Percentiles rank a stretch among this genome's conserved stretches.
Evolutionary conservation across 345 rosid genomes (phyloP).

Genomic region (Acer campestre): DNA sequence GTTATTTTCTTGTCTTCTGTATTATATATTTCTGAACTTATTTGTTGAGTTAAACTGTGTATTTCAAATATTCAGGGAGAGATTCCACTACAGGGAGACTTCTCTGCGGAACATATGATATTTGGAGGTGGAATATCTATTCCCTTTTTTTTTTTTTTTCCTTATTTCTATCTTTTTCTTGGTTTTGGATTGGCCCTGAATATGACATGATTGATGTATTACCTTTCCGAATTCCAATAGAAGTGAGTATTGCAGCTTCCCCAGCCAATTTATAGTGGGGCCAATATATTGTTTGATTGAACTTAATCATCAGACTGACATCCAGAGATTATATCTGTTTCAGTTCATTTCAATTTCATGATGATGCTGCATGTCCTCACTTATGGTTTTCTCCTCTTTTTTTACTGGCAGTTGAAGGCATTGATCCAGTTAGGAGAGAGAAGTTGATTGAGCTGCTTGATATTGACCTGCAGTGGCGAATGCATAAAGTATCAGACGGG

Average conservation of each 20-base stretch:
- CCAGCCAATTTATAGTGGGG: background rate
- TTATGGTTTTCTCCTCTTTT: slow-evolving; percentile 4
- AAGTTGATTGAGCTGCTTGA: slow-evolving; percentile 91
- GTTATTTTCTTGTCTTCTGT: slow-evolving; percentile 12
- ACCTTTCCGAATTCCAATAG: background rate
- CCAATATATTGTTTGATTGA: background rate
- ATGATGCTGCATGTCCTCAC: background rate
- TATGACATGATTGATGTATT: background rate
- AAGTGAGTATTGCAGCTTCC: background rate
- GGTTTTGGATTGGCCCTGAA: background rate
- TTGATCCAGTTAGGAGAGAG: slow-evolving; percentile 85
- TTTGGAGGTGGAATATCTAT: slow-evolving; percentile 67
- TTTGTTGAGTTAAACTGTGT: slow-evolving; percentile 3
- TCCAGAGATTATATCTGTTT: background rate
- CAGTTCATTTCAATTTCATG: background rate
- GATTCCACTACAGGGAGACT: slow-evolving; percentile 96
- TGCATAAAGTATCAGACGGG: slow-evolving; percentile 99
- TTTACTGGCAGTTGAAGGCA: slow-evolving; percentile 73
- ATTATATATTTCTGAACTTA: background rate
- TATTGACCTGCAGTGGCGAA: slow-evolving; percentile 91
- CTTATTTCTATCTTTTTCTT: background rate
- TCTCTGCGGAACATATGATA: slow-evolving; percentile 95
- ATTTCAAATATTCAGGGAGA: slow-evolving; percentile 64
- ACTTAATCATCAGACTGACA: background rate
- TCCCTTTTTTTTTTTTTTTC: background rate